Percentiles rank a stretch among this genome's conserved stretches.
These are phyloP conservation scores for Plasmodium knowlesi DNA, from an alignment of 169 alveolate genomes.

Conservation along the genomic window DNA sequence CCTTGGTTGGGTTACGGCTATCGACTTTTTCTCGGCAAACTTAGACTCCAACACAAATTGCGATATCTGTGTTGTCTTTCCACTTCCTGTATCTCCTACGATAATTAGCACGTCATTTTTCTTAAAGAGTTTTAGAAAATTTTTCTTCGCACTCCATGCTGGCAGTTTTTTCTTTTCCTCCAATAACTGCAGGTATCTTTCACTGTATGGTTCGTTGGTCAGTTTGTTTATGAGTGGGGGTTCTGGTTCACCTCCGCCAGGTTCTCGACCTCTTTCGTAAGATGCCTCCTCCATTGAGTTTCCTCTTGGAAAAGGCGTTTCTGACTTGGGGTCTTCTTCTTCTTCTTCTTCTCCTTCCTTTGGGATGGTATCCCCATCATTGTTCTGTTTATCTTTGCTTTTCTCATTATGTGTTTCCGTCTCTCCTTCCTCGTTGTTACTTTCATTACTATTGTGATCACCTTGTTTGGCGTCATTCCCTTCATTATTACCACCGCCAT, in stretches of 20 bases:
- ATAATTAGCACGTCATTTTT: slow-evolving; percentile 84
- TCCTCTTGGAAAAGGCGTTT: not conserved
- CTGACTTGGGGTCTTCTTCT: not conserved
- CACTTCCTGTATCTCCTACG: slow-evolving; percentile 99
- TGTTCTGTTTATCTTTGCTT: not conserved
- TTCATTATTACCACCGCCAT: not conserved
- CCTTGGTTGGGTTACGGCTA: slow-evolving; percentile 99
- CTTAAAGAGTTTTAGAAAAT: slow-evolving; percentile 87
- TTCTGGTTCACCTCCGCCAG: not conserved
- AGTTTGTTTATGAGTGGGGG: slow-evolving; percentile 30
- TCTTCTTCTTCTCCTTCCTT: not conserved
- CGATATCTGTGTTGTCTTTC: slow-evolving; percentile 98
- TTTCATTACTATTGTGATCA: not conserved
- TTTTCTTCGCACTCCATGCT: slow-evolving; percentile 90
- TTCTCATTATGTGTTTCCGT: not conserved
- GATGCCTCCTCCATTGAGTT: not conserved
- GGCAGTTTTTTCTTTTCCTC: slow-evolving; percentile 89
- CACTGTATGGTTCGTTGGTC: slow-evolving; percentile 78
- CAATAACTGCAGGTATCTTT: slow-evolving; percentile 84
- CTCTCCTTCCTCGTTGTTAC: not conserved
- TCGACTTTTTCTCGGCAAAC: slow-evolving; percentile 85
- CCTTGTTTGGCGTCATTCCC: not conserved
- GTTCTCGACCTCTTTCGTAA: not conserved
- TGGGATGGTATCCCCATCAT: not conserved
- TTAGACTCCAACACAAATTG: slow-evolving; percentile 93